Percentiles rank a stretch among this genome's conserved stretches.
Evolutionary conservation across 2,329 filamentous ascomycete genomes (phyloP).

Genomic region (Ophiostoma montium): DNA sequence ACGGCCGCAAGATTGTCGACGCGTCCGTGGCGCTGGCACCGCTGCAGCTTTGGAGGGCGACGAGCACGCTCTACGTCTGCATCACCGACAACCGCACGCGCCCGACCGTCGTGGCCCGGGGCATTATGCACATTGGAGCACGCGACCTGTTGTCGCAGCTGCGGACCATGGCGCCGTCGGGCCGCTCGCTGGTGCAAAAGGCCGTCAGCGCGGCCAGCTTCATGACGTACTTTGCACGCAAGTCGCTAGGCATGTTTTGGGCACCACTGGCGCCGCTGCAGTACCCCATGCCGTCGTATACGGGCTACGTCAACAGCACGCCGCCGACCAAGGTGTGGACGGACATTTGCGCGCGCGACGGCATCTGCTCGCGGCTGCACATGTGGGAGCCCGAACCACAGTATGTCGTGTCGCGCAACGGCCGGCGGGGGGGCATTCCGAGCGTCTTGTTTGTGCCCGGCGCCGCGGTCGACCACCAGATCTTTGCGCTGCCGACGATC

Average conservation of each 20-base stretch:
- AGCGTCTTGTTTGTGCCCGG: constrained; percentile 49
- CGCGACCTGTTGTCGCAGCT: constrained; percentile 41
- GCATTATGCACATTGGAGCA: constrained; percentile 42
- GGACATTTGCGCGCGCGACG: constrained; percentile 36
- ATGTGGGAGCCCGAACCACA: constrained; percentile 42
- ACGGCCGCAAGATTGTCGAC: constrained; percentile 49
- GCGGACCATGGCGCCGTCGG: constrained; percentile 36
- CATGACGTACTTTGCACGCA: constrained; percentile 40
- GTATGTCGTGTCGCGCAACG: constrained; percentile 14
- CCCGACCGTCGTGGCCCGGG: constrained; percentile 38
- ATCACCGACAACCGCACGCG: constrained; percentile 26
- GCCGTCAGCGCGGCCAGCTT: constrained; percentile 33
- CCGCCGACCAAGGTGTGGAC: constrained; percentile 26
- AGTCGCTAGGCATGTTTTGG: constrained; percentile 38
- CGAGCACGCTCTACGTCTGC: constrained; percentile 47
- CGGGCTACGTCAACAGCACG: constrained; percentile 39
- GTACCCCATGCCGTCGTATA: constrained; percentile 34
- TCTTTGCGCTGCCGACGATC: constrained; percentile 48
- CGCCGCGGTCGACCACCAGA: constrained; percentile 47
- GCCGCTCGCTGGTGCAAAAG: constrained; percentile 30
- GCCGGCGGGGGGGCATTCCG: constrained; percentile 18
- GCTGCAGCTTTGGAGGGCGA: constrained; percentile 44
- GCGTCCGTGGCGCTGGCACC: constrained; percentile 43
- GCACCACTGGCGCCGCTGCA: constrained; percentile 41
- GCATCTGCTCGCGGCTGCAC: constrained; percentile 36